Evolutionary conservation across 257 asterid species (phyloP).

Genomic region (Ilex aquifolium): DNA sequence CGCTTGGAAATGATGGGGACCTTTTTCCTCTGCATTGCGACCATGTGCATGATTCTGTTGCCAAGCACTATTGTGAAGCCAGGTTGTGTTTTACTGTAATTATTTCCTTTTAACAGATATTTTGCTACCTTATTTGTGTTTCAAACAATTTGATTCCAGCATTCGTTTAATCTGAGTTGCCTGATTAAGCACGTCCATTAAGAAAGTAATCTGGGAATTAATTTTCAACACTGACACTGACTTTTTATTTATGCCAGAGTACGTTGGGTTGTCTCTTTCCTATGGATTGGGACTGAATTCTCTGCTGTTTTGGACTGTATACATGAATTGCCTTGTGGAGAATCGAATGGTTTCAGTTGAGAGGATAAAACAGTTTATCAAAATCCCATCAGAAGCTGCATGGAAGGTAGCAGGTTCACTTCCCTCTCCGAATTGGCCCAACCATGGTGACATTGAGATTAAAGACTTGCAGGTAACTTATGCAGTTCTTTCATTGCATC

Average conservation of each 20-base stretch:
- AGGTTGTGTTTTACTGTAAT: conserved; percentile 28
- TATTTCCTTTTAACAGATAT: not conserved
- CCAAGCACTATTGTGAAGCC: conserved; percentile 53
- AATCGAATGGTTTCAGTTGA: conserved; percentile 79
- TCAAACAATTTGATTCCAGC: too few relatives aligned
- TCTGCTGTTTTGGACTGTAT: conserved; percentile 38
- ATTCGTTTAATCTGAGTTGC: too few relatives aligned
- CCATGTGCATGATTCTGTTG: conserved; percentile 42
- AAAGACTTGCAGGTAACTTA: conserved; percentile 52
- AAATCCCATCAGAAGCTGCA: conserved; percentile 61
- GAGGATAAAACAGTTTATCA: conserved; percentile 60
- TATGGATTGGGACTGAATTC: conserved; percentile 56
- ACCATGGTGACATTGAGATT: conserved; percentile 43
- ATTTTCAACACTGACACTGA: not conserved
- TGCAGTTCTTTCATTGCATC: not conserved
- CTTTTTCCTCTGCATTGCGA: conserved; percentile 41
- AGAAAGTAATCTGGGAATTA: not conserved
- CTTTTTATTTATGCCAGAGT: conserved; percentile 19
- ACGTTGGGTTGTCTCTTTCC: conserved; percentile 62
- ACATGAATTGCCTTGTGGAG: conserved; percentile 40
- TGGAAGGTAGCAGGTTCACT: conserved; percentile 33
- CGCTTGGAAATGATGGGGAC: conserved; percentile 74
- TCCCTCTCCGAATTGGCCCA: conserved; percentile 61
- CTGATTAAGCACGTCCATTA: not conserved
- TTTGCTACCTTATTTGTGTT: too few relatives aligned